Evolutionary conservation across 257 asterid genomes (phyloP), one percentile per base, ranked within the genome.

Genomic region (Solanum pimpinellifolium): DNA sequence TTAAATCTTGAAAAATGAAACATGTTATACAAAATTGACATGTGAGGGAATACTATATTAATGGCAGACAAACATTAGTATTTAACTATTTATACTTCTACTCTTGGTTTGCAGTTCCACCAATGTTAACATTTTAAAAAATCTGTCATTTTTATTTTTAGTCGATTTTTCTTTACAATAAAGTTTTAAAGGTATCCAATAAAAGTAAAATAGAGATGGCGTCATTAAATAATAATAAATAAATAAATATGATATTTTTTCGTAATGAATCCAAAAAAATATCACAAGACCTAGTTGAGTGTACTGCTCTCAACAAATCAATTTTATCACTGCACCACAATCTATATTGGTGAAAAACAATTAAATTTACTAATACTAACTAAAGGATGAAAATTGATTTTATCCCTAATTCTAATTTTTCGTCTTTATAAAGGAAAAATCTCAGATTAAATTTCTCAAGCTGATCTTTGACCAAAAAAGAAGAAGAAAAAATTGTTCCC

Each of bases 231-330:
- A n/a, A 11, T 23, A n/a, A 27, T 33, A 10, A 65, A 65, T 65
- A n/a, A 65, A 11, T 5, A 2, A 65, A 10, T 11, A 11, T 65
- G 3, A 2, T 2, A 62, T 65, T 65, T n/a, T 65, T 16, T 47
- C 0, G 15, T 14, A 14, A 47, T 47, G 59, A 47, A 47, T 14
- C 16, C 5, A 14, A 5, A 47, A 9, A 14, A 13, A 47, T 42
- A 42, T 42, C 1, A 2, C 12, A 42, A 0, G 23, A 6, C 0
- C 3, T 52, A 52, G 16, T 52, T 9, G 1, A 6, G 9, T 2
- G 3, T 6, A 52, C 0, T 0, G 9, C 60, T 52, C 1, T 52
- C 4, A 16, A 1, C 9, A 52, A 52, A 2, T 1, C 1, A 16
- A 0, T 52, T 0, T 52, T 2, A 52, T 52, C 23, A 52, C 1